These are phyloP conservation scores for Penicillium turbatum DNA, from an alignment of 495 filamentous ascomycete species.

Conservation along the genomic window DNA sequence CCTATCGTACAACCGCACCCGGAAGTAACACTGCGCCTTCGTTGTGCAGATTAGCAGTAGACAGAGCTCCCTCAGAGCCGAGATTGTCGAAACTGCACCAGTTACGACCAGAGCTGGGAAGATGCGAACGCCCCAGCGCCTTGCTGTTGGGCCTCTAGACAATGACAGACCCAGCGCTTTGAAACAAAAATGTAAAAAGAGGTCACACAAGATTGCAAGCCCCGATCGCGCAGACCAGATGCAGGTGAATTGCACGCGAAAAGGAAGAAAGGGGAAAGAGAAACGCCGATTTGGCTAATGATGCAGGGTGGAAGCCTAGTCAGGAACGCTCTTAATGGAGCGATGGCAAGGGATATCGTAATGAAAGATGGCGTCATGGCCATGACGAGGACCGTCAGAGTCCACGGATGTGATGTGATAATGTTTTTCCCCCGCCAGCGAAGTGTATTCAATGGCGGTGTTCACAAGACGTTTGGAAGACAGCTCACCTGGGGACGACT, in stretches of 20 bases:
- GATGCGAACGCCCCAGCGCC: conserved; percentile 17
- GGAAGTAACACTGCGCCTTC: neutral
- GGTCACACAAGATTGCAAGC: neutral
- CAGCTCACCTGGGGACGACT: conserved; percentile 34
- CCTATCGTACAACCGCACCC: conserved; percentile 19
- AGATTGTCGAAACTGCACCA: conserved; percentile 7
- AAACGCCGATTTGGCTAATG: conserved; percentile 21
- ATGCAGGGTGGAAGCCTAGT: conserved; percentile 12
- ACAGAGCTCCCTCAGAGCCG: conserved; percentile 3
- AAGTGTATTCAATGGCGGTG: conserved; percentile 3
- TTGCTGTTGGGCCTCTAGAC: neutral
- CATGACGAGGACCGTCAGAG: conserved; percentile 3
- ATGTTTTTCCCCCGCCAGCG: conserved; percentile 5
- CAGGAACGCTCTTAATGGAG: conserved; percentile 7
- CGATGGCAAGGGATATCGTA: conserved; percentile 5
- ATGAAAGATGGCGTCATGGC: conserved; percentile 1
- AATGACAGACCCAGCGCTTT: conserved; percentile 1
- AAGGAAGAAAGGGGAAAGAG: neutral
- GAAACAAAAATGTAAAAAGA: neutral
- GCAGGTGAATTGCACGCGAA: conserved; percentile 1
- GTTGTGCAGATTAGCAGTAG: conserved; percentile 6
- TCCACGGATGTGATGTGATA: conserved; percentile 5
- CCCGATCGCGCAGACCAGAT: neutral
- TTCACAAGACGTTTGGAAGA: conserved; percentile 13
- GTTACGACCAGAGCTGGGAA: conserved; percentile 20